Percentiles rank a stretch among this genome's conserved stretches.
Evolutionary conservation across 1,284 basidiomycete genomes (phyloP).

Genomic region (Wallemia hederae): DNA sequence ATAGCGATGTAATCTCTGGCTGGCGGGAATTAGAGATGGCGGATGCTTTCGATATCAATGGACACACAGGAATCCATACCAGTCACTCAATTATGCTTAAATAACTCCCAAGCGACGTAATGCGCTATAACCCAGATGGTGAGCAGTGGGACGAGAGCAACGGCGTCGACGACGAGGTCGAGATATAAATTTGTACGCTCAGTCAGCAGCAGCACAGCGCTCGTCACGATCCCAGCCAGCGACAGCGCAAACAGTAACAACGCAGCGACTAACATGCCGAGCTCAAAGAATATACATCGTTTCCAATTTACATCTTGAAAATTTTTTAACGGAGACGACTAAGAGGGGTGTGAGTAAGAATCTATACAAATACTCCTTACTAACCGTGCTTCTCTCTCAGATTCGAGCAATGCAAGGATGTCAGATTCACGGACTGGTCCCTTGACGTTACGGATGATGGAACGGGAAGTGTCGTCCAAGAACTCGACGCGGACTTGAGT

Average conservation of each 20-base stretch:
- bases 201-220: background rate
- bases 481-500: conserved; percentile 99
- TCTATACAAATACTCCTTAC: conserved; percentile 20
- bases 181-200: background rate
- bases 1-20: conserved; percentile 19
- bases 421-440: conserved; percentile 89
- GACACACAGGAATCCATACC: background rate
- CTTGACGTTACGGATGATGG: conserved; percentile 98
- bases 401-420: conserved; percentile 89
- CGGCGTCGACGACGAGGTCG: background rate
- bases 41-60: background rate
- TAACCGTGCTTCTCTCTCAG: conserved; percentile 97
- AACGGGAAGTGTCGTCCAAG: conserved; percentile 86
- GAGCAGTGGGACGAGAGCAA: background rate
- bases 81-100: background rate
- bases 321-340: background rate
- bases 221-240: background rate
- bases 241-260: background rate
- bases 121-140: background rate
- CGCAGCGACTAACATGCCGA: background rate
- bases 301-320: background rate
- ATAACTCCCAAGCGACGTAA: background rate
- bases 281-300: background rate
- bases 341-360: background rate
- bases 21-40: background rate